Percentiles rank a stretch among this genome's conserved stretches.
Conservation (phyloP, 139 green algal species). For the Coccomyxa sp. region DNA sequence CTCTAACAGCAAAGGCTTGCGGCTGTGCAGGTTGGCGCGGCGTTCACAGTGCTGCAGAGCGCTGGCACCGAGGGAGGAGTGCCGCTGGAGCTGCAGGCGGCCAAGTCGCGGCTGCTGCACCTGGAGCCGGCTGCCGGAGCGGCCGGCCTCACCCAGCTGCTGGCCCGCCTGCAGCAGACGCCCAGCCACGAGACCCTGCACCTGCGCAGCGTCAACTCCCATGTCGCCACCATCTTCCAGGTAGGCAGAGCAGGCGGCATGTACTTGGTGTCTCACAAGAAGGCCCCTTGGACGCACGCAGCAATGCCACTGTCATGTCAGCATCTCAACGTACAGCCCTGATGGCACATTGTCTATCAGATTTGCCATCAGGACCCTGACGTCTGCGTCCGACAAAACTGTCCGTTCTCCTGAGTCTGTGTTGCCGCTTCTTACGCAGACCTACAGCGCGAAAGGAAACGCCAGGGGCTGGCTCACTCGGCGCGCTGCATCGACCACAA, state of each 20-base stretch:
- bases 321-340: no score
- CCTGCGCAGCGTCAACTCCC: slow-evolving; percentile 58
- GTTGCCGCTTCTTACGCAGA: neutral
- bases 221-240: slow-evolving; percentile 34
- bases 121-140: slow-evolving; percentile 79
- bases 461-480: neutral
- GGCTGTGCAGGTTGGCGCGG: slow-evolving; percentile 56
- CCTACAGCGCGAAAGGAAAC: neutral
- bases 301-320: no score
- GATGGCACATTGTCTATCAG: no score
- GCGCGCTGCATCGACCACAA: slow-evolving; percentile 1
- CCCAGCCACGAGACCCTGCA: slow-evolving; percentile 49
- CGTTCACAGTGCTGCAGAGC: slow-evolving; percentile 23
- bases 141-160: slow-evolving; percentile 24
- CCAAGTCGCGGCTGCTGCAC: slow-evolving; percentile 74
- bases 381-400: no score
- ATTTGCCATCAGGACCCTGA: no score
- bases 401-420: no score
- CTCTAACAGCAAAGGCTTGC: neutral
- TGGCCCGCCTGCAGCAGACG: neutral
- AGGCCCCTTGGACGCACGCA: no score
- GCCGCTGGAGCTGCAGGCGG: slow-evolving; percentile 56
- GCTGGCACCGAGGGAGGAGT: neutral
- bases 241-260: no score
- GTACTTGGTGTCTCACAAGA: no score